A percentile compares a stretch with the other conserved stretches of the same genome.
Evolutionary conservation across 345 rosid genomes (phyloP).

Genomic region (Syzygium oleosum): DNA sequence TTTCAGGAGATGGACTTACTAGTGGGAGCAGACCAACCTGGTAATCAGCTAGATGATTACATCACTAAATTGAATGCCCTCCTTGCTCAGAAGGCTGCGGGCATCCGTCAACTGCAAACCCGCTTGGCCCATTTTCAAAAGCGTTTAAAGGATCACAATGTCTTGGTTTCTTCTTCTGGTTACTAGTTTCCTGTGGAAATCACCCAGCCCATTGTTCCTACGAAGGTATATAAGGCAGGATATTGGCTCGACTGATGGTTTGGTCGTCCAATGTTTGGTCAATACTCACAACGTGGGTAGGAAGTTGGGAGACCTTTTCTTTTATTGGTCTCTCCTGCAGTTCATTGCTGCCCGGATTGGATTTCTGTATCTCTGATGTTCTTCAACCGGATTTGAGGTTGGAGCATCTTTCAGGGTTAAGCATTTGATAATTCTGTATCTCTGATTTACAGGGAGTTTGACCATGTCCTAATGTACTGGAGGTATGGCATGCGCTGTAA

Average conservation of each 20-base stretch:
- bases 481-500: not conserved
- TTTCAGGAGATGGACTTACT: constrained; percentile 89
- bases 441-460: not conserved
- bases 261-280: not conserved
- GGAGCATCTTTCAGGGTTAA: not conserved
- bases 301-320: not conserved
- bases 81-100: constrained; percentile 86
- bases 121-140: constrained; percentile 82
- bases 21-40: constrained; percentile 94
- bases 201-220: not conserved
- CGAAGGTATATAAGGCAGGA: not conserved
- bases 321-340: not conserved
- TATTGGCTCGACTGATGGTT: not conserved
- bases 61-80: constrained; percentile 57
- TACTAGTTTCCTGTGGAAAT: constrained; percentile 25
- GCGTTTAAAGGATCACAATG: constrained; percentile 86
- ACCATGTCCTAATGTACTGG: not conserved
- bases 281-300: not conserved
- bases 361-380: not conserved
- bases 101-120: constrained; percentile 73
- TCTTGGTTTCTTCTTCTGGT: constrained; percentile 69
- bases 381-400: not conserved
- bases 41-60: constrained; percentile 85
- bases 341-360: not conserved
- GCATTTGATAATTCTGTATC: not conserved